Base-by-base conservation (phyloP, 371 early-diverging fungal species). In the Mortierella sp. region DNA sequence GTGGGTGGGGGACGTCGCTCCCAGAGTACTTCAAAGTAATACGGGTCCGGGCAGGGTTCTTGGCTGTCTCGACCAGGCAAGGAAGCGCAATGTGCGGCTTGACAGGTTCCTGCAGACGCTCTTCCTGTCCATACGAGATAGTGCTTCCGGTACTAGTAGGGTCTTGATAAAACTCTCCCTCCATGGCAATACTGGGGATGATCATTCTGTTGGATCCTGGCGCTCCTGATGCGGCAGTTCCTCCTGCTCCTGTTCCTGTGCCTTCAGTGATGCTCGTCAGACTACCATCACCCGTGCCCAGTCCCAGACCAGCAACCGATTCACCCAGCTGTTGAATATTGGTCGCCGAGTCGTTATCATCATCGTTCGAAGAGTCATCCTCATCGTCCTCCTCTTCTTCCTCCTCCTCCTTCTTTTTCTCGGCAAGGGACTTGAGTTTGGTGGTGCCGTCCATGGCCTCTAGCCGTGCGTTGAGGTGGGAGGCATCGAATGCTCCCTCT, bases 381-480 rank as follows among this genome's bases (percentile, higher is more conserved):
- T 77, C 70, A 18, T 77, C 77, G 48, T 83, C 82, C 35, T 56
- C 78, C 63, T 85, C 74, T 48, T 78, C 88, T 21, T 88, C 77
- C 6, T 79, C 88, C 24, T 88, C 77, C 6, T 79, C 78, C 48
- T 90, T 89, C 48, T 63, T 65, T 35, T 75, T 75, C 16, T 79
- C 77, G 16, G 75, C 49, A 60, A 68, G 72, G 5, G 75, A 51
- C 58, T 86, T 86, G 55, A 82, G 65, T 51, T 86, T 90, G 78
- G 68, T 90, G 75, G 84, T 93, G 86, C 65, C 89, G 73, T 80
- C 92, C 87, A 43, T 91, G 83, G 77, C 89, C 87, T 76, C 91
- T 14, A 93, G 77, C 56, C 89, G 88, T 29, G 92, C 90, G 65
- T 92, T 91, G n/a, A 90, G 88, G 55, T 91, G 84, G 6, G 88